Evolutionary conservation across 768 basidiomycete species (phyloP).

Genomic region (Leccinum imitatum): DNA sequence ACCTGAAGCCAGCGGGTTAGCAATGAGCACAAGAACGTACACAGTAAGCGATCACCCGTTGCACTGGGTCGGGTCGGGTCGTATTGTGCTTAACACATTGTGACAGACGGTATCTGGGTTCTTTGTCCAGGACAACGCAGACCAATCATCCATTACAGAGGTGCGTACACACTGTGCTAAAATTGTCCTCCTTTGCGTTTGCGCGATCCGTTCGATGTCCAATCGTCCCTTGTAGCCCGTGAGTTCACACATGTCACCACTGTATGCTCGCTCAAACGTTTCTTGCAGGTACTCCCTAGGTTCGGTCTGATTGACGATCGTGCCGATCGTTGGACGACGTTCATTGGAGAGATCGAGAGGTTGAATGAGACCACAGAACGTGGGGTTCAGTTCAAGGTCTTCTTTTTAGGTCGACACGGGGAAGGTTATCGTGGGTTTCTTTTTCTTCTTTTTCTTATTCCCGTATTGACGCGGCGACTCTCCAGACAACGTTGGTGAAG

Average conservation of each 20-base stretch:
- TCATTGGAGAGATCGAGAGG: slow-evolving; percentile 41
- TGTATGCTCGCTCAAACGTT: not conserved
- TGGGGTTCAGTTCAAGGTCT: slow-evolving; percentile 44
- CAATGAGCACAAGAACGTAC: slow-evolving; percentile 15
- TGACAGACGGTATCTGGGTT: slow-evolving; percentile 20
- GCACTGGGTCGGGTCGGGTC: not conserved
- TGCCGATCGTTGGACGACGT: slow-evolving; percentile 46
- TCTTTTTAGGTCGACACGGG: slow-evolving; percentile 70
- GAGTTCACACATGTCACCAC: not conserved
- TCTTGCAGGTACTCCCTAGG: slow-evolving; percentile 19
- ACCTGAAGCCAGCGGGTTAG: not conserved
- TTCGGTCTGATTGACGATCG: slow-evolving; percentile 42
- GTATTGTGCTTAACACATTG: too few species aligned
- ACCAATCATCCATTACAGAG: not conserved
- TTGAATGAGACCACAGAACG: slow-evolving; percentile 30
- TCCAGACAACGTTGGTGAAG: slow-evolving; percentile 67
- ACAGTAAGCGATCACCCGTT: slow-evolving; percentile 9
- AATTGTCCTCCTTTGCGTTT: not conserved
- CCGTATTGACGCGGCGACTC: not conserved
- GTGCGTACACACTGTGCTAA: slow-evolving; percentile 2
- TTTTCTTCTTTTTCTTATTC: not conserved
- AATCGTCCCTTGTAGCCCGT: slow-evolving; percentile 14
- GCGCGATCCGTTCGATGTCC: not conserved
- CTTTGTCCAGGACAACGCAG: slow-evolving; percentile 22
- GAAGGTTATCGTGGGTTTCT: slow-evolving; percentile 44